phyloP scores from a whole-genome alignment of 129 eudicot species.

The Sambucus nigra region DNA sequence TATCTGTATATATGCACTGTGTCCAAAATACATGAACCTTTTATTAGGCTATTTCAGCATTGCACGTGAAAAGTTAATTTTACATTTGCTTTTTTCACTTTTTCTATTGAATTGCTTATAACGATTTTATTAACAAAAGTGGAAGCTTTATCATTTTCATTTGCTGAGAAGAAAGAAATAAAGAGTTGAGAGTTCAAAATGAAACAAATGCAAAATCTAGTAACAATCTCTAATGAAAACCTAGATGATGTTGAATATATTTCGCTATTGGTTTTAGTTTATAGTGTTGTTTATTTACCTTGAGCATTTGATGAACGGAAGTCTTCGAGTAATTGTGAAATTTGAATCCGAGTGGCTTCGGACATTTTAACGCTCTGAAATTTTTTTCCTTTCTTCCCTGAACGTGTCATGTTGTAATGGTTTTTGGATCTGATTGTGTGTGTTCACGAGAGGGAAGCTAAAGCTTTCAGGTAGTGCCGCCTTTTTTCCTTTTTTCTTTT shows the following conservation, averaged over 20 bases:
- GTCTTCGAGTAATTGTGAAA: constrained; percentile 37
- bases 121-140: too few relatives aligned
- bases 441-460: too few relatives aligned
- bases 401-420: not conserved
- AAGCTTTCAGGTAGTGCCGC: not conserved
- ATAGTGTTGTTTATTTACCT: constrained; percentile 15
- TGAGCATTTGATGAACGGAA: constrained; percentile 41
- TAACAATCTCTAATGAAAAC: not conserved
- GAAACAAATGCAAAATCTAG: not conserved
- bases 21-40: too few relatives aligned
- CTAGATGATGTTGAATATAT: too few relatives aligned
- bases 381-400: constrained; percentile 20
- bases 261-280: too few relatives aligned
- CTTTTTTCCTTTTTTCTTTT: not conserved
- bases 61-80: too few relatives aligned
- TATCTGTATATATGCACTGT: too few relatives aligned
- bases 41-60: too few relatives aligned
- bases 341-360: constrained; percentile 45
- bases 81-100: too few relatives aligned
- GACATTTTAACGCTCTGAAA: constrained; percentile 6
- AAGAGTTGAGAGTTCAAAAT: too few relatives aligned
- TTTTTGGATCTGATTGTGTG: not conserved
- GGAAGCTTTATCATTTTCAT: too few relatives aligned
- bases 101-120: too few relatives aligned
- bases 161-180: not conserved